These are phyloP conservation scores for Suillus brevipes DNA, from an alignment of 768 basidiomycete species.

Conservation along the genomic window DNA sequence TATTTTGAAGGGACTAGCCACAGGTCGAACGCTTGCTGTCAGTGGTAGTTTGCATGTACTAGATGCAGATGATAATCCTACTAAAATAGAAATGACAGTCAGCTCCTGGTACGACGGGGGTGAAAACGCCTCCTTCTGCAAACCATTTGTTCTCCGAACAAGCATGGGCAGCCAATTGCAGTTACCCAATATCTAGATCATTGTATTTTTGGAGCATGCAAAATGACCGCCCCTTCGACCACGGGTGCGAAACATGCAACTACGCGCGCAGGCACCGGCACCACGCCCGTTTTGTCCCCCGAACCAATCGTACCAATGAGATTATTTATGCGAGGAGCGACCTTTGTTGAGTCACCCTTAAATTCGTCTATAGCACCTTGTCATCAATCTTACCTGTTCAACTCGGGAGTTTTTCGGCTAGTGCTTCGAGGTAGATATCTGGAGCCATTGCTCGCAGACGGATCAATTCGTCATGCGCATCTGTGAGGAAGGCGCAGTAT, in stretches of 20 bases:
- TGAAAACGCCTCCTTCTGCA: background rate
- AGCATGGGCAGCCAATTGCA: background rate
- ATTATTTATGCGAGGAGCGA: background rate
- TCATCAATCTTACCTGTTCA: background rate
- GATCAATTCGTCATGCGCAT: background rate
- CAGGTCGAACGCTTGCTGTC: background rate
- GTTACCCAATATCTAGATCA: background rate
- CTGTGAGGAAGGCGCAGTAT: background rate
- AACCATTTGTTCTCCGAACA: slow-evolving; percentile 1
- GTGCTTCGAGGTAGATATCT: background rate
- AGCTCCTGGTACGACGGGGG: background rate
- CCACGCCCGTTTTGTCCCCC: slow-evolving; percentile 4
- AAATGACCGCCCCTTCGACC: slow-evolving; percentile 6
- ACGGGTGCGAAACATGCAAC: slow-evolving; percentile 4
- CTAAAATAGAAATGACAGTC: background rate
- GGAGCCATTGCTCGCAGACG: background rate
- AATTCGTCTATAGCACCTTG: background rate
- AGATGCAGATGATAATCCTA: background rate
- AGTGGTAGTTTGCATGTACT: background rate
- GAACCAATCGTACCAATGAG: background rate
- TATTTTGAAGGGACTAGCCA: background rate
- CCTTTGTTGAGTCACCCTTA: background rate
- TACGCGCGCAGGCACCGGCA: background rate
- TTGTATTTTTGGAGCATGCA: slow-evolving; percentile 8
- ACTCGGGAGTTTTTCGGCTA: background rate